Evolutionary conservation across 768 basidiomycete species (phyloP), one percentile per base, ranked within the genome.

Genomic region (Tylopilus vinaceipallidus): DNA sequence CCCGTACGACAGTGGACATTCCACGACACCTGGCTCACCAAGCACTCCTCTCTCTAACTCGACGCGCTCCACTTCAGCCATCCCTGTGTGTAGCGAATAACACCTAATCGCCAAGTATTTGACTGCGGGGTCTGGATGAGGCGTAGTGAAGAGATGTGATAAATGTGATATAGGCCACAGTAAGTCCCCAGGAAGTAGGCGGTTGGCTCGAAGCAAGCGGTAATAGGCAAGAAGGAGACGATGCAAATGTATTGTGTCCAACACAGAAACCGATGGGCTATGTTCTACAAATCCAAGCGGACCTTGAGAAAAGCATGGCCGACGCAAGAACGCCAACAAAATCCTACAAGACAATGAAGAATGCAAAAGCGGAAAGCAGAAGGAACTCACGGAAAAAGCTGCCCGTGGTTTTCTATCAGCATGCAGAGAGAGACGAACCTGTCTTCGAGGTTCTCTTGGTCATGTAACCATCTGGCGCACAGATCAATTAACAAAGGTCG

Each of bases 401-500:
- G 86, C 60, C 82, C 78, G 55, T 88, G 83, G 27, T 77, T 72
- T 71, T 87, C 83, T 23, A 89, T 59, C 47, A 91, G 68, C 50
- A 79, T 67, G 58, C 77, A 82, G n/a, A 88, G 68, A 3, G 84
- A 83, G 40, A 76, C 70, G 40, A 84, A 68, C 58, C 79, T 75
- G 33, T 79, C 76, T 47, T 81, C 76, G 20, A 72, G 57, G 50
- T 75, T 69, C 35, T 76, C 67, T 32, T 73, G 59, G 17, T 74
- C 70, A n/a, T 84, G 72, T 35, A 95, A 63, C 92, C 91, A 97
- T 59, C 88, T 70, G 4, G 88, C 88, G 59, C 84, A 85, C 22
- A 98, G 70, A 66, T 95, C 89, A 23, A 87, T 59, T 33, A 92
- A 65, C 45, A 98, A 68, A 4, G 95, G 94, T 53, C 87, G 73